phyloP scores from a whole-genome alignment of 495 filamentous ascomycete genomes.

The Aspergillus steynii region DNA sequence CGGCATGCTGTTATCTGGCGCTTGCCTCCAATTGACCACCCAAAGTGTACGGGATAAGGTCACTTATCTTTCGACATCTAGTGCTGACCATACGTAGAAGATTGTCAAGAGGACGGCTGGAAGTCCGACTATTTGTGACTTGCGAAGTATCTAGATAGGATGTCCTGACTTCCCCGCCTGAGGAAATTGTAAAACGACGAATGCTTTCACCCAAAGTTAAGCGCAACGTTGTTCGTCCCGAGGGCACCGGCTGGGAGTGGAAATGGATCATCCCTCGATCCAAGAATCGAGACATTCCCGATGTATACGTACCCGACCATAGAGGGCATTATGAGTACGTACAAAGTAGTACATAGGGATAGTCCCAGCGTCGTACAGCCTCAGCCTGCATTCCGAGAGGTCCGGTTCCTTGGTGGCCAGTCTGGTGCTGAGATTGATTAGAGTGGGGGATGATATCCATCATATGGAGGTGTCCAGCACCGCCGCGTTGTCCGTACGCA shows the following conservation, averaged over 20 bases:
- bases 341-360: background rate
- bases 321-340: background rate
- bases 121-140: no score
- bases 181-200: background rate
- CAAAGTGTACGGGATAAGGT: background rate
- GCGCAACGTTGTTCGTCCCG: background rate
- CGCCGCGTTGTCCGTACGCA: no score
- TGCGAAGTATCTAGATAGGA: no score
- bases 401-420: conserved; percentile 5
- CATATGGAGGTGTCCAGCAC: background rate
- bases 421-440: background rate
- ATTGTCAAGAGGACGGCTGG: no score
- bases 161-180: no score
- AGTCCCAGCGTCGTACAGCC: background rate
- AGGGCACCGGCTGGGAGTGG: background rate
- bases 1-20: background rate
- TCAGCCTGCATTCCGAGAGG: conserved; percentile 15
- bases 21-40: background rate
- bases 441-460: background rate
- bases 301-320: background rate
- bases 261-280: background rate
- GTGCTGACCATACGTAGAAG: background rate
- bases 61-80: background rate
- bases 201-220: background rate
- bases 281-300: background rate